Base-by-base conservation (phyloP, 805 yeast genomes). In the Torulaspora gathmanii region DNA sequence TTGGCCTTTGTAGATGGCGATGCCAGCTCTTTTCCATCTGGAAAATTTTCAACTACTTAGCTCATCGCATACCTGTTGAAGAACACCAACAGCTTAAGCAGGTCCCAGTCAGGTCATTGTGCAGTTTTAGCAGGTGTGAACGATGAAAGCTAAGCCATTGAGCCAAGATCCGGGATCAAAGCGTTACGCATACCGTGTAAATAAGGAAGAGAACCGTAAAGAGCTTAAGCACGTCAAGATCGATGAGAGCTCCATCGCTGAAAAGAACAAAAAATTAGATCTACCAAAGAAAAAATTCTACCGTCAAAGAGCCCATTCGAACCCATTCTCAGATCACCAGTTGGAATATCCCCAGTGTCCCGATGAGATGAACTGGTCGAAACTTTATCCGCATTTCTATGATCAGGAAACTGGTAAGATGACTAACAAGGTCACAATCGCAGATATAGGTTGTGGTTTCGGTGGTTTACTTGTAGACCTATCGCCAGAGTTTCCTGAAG, bases 381-480 rank as follows among this genome's bases (percentile, higher is more conserved):
- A 71, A 57, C 69, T 84, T 42, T 91, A 81, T 57, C 97, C 96
- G 3, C 70, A 73, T 15, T 80, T 62, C 56, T 66, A 64, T 43
- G 75, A 75, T 56, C 70, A 68, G 33, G 58, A 58, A 2, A 64
- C 70, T 1, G 66, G 72, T 4, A 48, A 60, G 43, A 68, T 79
- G 72, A 64, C 69, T 10, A 70, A 73, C 39, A 57, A 73, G 20
- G 95, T 89, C 16, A 89, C 86, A 45, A 83, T 93, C 42, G 98
- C 98, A 4, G 99, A 93, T 63, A 79, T 93, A 47, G 99, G 99
- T 7, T 93, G 99, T 70, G 99, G 99, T 1, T 93, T 86, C 64
- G 99, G 99, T 43, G 99, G 99, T 0, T 72, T 93, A 47, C 65
- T 87, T 55, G 80, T 85, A 28, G 84, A 87, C 43, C 73, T 93